A percentile compares a stretch with the other conserved stretches of the same genome.
These are phyloP conservation scores for Plasmodium malariae DNA, from an alignment of 169 alveolate genomes.

Conservation along the genomic window DNA sequence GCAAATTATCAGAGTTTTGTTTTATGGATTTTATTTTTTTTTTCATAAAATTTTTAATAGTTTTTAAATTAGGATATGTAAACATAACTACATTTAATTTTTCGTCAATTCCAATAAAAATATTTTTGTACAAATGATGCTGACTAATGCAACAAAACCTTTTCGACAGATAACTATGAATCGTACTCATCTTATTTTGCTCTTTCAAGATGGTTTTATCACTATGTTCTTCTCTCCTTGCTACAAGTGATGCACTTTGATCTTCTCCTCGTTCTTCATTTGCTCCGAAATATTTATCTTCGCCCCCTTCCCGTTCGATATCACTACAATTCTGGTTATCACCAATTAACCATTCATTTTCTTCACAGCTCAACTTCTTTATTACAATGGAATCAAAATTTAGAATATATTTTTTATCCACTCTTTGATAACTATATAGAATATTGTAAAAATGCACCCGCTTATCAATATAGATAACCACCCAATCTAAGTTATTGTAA, in stretches of 20 bases:
- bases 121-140: constrained; percentile 44
- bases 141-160: constrained; percentile 17
- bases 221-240: not conserved
- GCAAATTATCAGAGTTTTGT: constrained; percentile 10
- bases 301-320: not conserved
- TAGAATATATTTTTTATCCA: constrained; percentile 16
- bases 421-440: constrained; percentile 6
- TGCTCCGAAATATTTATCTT: not conserved
- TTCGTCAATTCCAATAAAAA: constrained; percentile 29
- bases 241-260: not conserved
- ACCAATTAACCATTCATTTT: not conserved
- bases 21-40: constrained; percentile 48
- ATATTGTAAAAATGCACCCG: constrained; percentile 23
- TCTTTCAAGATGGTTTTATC: too few relatives aligned
- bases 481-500: constrained; percentile 61
- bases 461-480: constrained; percentile 8
- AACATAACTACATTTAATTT: constrained; percentile 18
- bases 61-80: constrained; percentile 36
- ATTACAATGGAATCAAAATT: constrained; percentile 21
- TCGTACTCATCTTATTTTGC: not conserved
- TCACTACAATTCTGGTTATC: not conserved
- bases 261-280: too few relatives aligned
- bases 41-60: constrained; percentile 36
- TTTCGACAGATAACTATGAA: not conserved
- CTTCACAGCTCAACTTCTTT: not conserved